Conservation (phyloP, 306 rosid genomes). For the Lithocarpus polystachyus region DNA sequence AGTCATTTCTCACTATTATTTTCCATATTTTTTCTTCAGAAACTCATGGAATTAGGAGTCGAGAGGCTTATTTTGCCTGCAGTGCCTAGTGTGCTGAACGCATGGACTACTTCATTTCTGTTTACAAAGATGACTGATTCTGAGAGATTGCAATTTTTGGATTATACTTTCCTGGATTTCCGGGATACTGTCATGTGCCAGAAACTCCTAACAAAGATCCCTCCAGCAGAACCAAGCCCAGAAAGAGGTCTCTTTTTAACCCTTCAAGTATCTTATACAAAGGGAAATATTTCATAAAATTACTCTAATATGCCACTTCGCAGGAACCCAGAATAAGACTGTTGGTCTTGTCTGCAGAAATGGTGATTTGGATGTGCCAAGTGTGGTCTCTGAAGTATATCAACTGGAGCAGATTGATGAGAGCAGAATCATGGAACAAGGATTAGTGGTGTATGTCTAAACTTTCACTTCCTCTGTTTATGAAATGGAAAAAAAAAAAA, state of each 20-base stretch:
- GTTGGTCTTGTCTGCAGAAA: conserved; percentile 16
- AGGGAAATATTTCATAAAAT: neutral
- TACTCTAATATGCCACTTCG: conserved; percentile 13
- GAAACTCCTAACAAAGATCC: conserved; percentile 45
- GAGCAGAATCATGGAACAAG: conserved; percentile 22
- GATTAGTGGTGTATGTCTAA: conserved; percentile 51
- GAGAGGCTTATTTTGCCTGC: conserved; percentile 89
- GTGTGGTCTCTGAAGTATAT: conserved; percentile 44
- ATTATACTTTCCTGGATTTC: conserved; percentile 70
- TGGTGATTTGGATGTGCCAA: conserved; percentile 25
- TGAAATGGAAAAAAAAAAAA: conserved; percentile 14
- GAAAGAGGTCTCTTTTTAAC: conserved; percentile 33
- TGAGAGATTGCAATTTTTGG: conserved; percentile 64
- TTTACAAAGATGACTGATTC: conserved; percentile 55
- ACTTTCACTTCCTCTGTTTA: conserved; percentile 8
- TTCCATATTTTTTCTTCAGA: conserved; percentile 40
- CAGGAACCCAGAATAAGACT: conserved; percentile 35
- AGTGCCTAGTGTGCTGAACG: conserved; percentile 59
- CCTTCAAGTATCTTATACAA: neutral
- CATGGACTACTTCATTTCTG: conserved; percentile 80
- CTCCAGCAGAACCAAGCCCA: conserved; percentile 25
- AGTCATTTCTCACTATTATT: neutral
- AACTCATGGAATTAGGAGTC: conserved; percentile 66
- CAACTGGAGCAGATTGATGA: conserved; percentile 38
- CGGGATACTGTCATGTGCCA: conserved; percentile 81